phyloP scores from a whole-genome alignment of 371 early-diverging fungal genomes.

The Sporodiniella umbellata region DNA sequence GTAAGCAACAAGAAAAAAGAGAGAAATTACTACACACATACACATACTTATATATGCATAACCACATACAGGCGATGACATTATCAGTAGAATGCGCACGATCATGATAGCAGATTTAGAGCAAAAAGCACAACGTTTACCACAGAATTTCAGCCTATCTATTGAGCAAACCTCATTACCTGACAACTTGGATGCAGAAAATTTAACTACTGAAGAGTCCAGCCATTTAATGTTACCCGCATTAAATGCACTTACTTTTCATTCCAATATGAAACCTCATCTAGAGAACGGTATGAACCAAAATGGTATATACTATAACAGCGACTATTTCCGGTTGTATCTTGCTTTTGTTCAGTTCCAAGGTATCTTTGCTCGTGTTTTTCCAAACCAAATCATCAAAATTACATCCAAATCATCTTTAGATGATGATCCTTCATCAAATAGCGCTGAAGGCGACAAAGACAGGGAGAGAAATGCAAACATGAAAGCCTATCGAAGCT shows the following conservation, averaged over 20 bases:
- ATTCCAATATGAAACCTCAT: constrained; percentile 52
- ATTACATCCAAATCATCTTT: background rate
- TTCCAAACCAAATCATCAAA: constrained; percentile 27
- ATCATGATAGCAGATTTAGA: constrained; percentile 39
- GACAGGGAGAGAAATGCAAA: constrained; percentile 44
- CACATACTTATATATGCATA: background rate
- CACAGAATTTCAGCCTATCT: constrained; percentile 21
- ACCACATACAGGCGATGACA: constrained; percentile 44
- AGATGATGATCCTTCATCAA: constrained; percentile 6
- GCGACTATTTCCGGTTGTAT: constrained; percentile 45
- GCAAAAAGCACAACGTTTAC: constrained; percentile 40
- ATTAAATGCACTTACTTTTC: constrained; percentile 28
- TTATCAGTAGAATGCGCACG: constrained; percentile 33
- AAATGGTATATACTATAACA: constrained; percentile 51
- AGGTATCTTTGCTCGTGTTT: constrained; percentile 31
- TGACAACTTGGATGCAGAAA: background rate
- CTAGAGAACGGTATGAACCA: constrained; percentile 53
- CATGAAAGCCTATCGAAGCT: constrained; percentile 49
- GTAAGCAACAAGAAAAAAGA: constrained; percentile 24
- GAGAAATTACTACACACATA: background rate
- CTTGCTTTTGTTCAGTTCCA: constrained; percentile 51
- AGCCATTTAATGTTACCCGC: constrained; percentile 28
- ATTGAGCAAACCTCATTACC: constrained; percentile 30
- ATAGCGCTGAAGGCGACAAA: constrained; percentile 13
- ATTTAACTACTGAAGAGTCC: constrained; percentile 27